phyloP scores from a whole-genome alignment of 75 land plant species.

The Cryptomeria japonica region DNA sequence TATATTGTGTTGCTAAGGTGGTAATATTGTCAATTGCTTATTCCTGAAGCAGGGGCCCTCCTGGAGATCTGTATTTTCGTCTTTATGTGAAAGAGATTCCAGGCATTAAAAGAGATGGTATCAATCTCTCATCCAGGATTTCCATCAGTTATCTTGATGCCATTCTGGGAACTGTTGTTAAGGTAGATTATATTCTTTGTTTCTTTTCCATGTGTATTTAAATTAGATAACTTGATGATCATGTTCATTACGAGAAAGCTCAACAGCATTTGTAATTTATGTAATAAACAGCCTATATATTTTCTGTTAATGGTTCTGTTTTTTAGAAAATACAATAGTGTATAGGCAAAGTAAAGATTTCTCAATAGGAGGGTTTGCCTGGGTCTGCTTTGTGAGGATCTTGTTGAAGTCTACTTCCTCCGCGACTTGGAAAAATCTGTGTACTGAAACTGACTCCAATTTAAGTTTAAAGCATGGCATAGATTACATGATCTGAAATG shows the following conservation, averaged over 20 bases:
- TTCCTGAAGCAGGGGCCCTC: slow-evolving; percentile 68
- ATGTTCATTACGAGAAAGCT: background rate
- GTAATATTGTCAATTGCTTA: background rate
- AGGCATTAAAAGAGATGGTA: slow-evolving; percentile 90
- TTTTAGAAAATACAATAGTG: background rate
- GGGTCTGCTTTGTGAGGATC: background rate
- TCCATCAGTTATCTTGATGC: slow-evolving; percentile 89
- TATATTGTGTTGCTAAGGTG: background rate
- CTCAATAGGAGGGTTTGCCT: background rate
- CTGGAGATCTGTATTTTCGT: slow-evolving; percentile 96
- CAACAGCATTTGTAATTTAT: background rate
- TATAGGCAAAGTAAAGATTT: background rate
- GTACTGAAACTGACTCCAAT: background rate
- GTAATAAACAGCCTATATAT: background rate
- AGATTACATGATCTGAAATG: background rate
- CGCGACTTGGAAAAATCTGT: background rate
- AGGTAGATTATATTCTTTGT: slow-evolving; percentile 45
- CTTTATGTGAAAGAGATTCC: slow-evolving; percentile 83
- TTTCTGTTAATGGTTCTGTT: background rate
- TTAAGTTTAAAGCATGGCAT: background rate
- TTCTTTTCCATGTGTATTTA: background rate
- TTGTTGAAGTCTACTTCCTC: background rate
- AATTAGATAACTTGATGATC: background rate
- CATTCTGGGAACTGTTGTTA: slow-evolving; percentile 74
- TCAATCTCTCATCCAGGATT: slow-evolving; percentile 82